These are phyloP conservation scores for Gossypium australe DNA, from an alignment of 345 rosid species.

Conservation along the genomic window DNA sequence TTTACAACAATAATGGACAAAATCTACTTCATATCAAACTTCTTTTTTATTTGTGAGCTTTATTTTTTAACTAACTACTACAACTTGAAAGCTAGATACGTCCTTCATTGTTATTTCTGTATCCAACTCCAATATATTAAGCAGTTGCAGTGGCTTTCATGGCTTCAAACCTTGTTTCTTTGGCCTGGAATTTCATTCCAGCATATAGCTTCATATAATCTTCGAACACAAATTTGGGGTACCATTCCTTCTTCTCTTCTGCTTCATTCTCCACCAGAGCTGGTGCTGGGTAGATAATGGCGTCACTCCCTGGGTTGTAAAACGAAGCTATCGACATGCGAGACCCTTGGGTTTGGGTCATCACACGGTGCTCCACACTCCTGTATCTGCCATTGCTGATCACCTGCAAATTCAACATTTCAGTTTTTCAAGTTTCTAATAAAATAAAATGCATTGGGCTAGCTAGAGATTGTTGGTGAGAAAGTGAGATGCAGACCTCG, in stretches of 20 bases:
- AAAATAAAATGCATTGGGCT: not conserved
- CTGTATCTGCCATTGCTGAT: constrained; percentile 91
- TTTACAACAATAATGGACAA: no score
- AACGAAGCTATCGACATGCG: constrained; percentile 92
- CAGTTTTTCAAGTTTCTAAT: not conserved
- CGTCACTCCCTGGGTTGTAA: constrained; percentile 88
- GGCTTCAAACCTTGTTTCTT: constrained; percentile 93
- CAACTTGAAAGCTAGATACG: no score
- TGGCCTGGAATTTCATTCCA: constrained; percentile 72
- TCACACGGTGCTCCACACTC: constrained; percentile 81
- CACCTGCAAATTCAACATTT: constrained; percentile 34
- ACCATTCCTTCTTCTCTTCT: constrained; percentile 30
- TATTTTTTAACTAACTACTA: no score
- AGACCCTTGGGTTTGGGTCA: constrained; percentile 66
- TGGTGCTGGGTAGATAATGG: constrained; percentile 78
- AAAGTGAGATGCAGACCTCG: constrained; percentile 42
- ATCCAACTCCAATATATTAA: constrained; percentile 6
- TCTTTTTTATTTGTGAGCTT: no score
- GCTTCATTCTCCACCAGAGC: constrained; percentile 49
- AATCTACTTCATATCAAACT: no score
- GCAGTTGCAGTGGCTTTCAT: constrained; percentile 59
- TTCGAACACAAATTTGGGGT: constrained; percentile 80
- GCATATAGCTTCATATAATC: constrained; percentile 90
- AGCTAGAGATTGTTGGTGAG: not conserved
- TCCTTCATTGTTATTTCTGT: no score